phyloP scores from a whole-genome alignment of 2,329 filamentous ascomycete genomes.

The Monosporascus sp. region DNA sequence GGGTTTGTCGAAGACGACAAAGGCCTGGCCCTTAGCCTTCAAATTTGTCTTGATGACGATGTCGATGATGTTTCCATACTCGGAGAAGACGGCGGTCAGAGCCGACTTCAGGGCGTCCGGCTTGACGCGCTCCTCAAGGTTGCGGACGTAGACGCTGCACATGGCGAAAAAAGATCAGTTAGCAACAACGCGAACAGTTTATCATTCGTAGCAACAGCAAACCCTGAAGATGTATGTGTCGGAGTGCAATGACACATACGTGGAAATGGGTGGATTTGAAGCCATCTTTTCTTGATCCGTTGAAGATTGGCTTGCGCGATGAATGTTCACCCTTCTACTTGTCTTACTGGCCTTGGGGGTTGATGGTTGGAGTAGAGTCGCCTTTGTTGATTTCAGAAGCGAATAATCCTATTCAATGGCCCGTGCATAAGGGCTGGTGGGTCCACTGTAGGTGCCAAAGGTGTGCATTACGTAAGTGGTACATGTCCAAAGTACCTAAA shows the following conservation, averaged over 20 bases:
- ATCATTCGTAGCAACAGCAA: slow-evolving; percentile 5
- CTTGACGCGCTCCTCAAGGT: slow-evolving; percentile 90
- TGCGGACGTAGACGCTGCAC: slow-evolving; percentile 63
- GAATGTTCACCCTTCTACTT: no score
- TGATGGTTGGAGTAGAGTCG: no score
- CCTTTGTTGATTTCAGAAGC: no score
- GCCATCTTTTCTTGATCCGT: slow-evolving; percentile 19
- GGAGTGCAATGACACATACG: slow-evolving; percentile 71
- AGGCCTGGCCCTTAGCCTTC: slow-evolving; percentile 91
- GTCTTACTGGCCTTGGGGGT: no score
- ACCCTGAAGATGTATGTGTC: slow-evolving; percentile 43
- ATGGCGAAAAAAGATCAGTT: slow-evolving; percentile 13
- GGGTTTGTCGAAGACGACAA: slow-evolving; percentile 81
- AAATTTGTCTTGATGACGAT: slow-evolving; percentile 85
- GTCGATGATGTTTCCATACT: slow-evolving; percentile 82
- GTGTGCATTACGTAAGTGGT: no score
- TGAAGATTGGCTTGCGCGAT: no score
- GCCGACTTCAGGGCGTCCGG: slow-evolving; percentile 68
- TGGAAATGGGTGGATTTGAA: slow-evolving; percentile 48
- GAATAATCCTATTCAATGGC: no score
- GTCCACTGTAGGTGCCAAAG: no score
- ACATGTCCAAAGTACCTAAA: no score
- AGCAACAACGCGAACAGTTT: slow-evolving; percentile 7
- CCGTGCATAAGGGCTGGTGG: no score
- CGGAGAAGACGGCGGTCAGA: slow-evolving; percentile 72